These are phyloP conservation scores for Rutidosis leptorrhynchoides DNA, from an alignment of 129 eudicot genomes.

Conservation along the genomic window DNA sequence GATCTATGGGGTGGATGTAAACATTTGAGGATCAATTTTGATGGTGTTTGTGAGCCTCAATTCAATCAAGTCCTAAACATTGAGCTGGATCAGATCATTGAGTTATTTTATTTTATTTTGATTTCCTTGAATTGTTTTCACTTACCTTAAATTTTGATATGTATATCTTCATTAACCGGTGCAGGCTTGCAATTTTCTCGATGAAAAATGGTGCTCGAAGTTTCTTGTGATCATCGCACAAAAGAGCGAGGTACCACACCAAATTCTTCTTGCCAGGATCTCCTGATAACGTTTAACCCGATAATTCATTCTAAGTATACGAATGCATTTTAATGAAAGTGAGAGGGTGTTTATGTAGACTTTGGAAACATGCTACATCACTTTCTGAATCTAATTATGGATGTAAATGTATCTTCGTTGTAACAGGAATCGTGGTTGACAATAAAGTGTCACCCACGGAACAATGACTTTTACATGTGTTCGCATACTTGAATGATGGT, in stretches of 20 bases:
- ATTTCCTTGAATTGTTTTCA: background rate
- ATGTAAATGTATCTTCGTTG: background rate
- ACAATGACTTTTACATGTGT: constrained; percentile 70
- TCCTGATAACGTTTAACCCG: constrained; percentile 88
- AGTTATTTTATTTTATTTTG: constrained; percentile 35
- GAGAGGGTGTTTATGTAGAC: no score
- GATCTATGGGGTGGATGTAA: no score
- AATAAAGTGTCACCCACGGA: constrained; percentile 68
- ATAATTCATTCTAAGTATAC: background rate
- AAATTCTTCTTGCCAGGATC: constrained; percentile 61
- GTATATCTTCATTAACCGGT: background rate
- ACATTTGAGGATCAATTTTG: no score
- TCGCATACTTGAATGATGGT: constrained; percentile 87
- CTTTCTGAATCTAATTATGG: background rate
- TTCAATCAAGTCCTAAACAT: constrained; percentile 75
- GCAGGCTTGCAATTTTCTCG: constrained; percentile 64
- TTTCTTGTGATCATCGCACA: constrained; percentile 71
- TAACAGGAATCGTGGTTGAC: constrained; percentile 75
- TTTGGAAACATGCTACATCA: no score
- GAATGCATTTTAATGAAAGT: no score
- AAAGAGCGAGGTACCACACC: constrained; percentile 82
- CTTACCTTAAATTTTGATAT: background rate
- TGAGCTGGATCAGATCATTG: constrained; percentile 77
- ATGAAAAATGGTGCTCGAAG: constrained; percentile 72
- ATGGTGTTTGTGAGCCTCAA: constrained; percentile 84